These are phyloP conservation scores for Bretziella fagacearum DNA, from an alignment of 2,329 filamentous ascomycete genomes.

Conservation along the genomic window DNA sequence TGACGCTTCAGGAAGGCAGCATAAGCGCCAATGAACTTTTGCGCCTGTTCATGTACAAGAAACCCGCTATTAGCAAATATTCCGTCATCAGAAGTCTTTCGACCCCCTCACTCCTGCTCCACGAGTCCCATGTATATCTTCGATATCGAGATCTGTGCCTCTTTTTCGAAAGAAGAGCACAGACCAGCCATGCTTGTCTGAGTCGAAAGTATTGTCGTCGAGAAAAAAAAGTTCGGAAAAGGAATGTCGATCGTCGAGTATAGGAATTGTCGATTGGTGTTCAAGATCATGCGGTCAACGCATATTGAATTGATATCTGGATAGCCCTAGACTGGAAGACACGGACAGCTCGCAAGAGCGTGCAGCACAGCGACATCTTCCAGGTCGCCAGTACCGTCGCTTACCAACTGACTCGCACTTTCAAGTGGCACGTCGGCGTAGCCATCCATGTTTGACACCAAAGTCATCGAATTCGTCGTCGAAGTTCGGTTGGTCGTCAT, in stretches of 20 bases:
- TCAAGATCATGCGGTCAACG: neutral
- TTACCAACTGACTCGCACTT: conserved; percentile 1
- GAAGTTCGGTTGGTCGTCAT: neutral
- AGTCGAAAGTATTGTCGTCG: no score
- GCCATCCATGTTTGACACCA: neutral
- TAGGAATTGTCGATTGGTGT: neutral
- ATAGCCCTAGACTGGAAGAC: neutral
- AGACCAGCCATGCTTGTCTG: conserved; percentile 18
- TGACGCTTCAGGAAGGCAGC: conserved; percentile 84
- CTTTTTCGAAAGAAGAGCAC: neutral
- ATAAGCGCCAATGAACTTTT: conserved; percentile 79
- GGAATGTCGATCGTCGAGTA: neutral
- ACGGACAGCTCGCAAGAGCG: neutral
- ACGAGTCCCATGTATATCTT: conserved; percentile 18
- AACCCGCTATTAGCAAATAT: conserved; percentile 50
- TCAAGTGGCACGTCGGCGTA: neutral
- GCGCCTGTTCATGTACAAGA: conserved; percentile 41
- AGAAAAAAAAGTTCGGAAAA: no score
- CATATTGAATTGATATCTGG: neutral
- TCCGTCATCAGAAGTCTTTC: conserved; percentile 59
- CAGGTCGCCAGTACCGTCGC: neutral
- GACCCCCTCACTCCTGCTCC: conserved; percentile 58
- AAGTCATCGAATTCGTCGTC: neutral
- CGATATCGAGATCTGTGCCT: conserved; percentile 13
- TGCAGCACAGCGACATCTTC: neutral